Percentiles rank a stretch among this genome's conserved stretches.
These are phyloP conservation scores for Phialophora chinensis DNA, from an alignment of 2,329 filamentous ascomycete species.

Conservation along the genomic window DNA sequence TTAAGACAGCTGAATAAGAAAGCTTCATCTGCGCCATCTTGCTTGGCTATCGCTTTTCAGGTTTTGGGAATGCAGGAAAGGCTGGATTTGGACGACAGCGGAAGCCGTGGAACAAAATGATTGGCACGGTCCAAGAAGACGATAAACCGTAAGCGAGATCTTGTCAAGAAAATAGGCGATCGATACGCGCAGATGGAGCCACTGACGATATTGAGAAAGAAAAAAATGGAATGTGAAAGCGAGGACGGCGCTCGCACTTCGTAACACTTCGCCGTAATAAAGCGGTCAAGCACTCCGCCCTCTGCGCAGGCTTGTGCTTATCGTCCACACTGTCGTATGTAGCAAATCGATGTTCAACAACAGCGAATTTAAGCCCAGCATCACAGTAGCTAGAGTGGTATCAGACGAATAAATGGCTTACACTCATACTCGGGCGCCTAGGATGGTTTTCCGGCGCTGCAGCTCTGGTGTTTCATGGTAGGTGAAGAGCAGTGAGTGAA, in stretches of 20 bases:
- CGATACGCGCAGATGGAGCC: background rate
- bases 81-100: background rate
- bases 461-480: background rate
- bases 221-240: background rate
- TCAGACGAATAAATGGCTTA: background rate
- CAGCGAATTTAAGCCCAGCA: background rate
- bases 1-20: background rate
- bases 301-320: background rate
- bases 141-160: constrained; percentile 16
- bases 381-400: background rate
- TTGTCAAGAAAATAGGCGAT: background rate
- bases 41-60: constrained; percentile 12
- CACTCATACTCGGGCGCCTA: background rate
- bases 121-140: constrained; percentile 8
- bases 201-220: background rate
- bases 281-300: background rate
- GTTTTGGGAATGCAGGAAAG: constrained; percentile 7
- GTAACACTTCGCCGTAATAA: background rate
- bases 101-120: background rate
- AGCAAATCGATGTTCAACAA: background rate
- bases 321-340: background rate
- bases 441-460: background rate
- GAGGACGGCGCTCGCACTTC: background rate
- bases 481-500: background rate
- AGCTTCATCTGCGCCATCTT: constrained; percentile 1